These are phyloP conservation scores for Solanum commersonii DNA, from an alignment of 257 asterid species.

Conservation along the genomic window DNA sequence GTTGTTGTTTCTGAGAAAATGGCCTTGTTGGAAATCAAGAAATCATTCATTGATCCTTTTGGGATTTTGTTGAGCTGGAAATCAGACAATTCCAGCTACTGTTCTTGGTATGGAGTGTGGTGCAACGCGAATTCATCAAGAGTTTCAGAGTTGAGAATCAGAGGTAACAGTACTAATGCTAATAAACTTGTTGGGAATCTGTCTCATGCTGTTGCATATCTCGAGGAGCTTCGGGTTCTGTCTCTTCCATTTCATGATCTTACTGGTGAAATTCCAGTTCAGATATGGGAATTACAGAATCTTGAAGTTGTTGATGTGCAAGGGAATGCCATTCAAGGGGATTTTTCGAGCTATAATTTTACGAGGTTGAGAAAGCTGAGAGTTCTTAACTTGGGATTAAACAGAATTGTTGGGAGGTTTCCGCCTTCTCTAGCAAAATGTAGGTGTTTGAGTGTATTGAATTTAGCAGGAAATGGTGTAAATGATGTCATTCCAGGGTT, in stretches of 20 bases:
- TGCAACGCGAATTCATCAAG: slow-evolving; percentile 57
- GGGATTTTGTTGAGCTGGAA: slow-evolving; percentile 59
- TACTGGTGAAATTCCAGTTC: slow-evolving; percentile 60
- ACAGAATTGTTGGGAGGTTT: slow-evolving; percentile 44
- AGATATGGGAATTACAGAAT: slow-evolving; percentile 67
- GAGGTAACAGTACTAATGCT: slow-evolving; percentile 51
- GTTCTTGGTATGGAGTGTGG: slow-evolving; percentile 68
- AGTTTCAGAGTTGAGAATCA: slow-evolving; percentile 56
- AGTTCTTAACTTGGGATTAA: slow-evolving; percentile 73
- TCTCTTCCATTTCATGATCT: slow-evolving; percentile 74
- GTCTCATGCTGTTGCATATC: slow-evolving; percentile 36
- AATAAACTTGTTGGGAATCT: slow-evolving; percentile 41
- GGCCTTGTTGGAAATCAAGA: slow-evolving; percentile 70
- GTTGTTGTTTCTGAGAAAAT: slow-evolving; percentile 46
- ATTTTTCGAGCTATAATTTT: slow-evolving; percentile 32
- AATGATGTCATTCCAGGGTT: slow-evolving; percentile 54
- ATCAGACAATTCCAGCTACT: slow-evolving; percentile 33
- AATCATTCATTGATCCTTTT: slow-evolving; percentile 57
- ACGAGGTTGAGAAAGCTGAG: slow-evolving; percentile 49
- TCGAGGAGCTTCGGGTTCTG: slow-evolving; percentile 49
- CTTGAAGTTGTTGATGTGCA: slow-evolving; percentile 86
- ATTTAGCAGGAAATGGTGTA: slow-evolving; percentile 72
- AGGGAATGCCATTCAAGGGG: slow-evolving; percentile 61
- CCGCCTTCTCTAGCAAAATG: slow-evolving; percentile 46
- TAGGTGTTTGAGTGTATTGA: slow-evolving; percentile 42